These are phyloP conservation scores for Fusarium incarnatum DNA, from an alignment of 2,329 filamentous ascomycete species.

Conservation along the genomic window DNA sequence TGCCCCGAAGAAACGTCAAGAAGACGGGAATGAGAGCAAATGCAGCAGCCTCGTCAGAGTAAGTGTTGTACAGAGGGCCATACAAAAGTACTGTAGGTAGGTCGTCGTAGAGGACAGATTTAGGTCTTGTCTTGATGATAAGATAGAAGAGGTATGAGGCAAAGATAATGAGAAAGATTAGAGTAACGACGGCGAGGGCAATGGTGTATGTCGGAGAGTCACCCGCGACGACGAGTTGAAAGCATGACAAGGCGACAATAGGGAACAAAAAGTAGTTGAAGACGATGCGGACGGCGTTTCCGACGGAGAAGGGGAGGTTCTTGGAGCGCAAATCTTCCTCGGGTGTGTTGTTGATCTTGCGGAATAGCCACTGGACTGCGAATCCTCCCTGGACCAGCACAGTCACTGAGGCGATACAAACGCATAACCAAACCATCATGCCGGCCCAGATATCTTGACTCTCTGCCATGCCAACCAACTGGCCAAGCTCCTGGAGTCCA, in stretches of 20 bases:
- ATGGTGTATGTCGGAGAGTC: slow-evolving; percentile 77
- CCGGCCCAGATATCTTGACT: slow-evolving; percentile 90
- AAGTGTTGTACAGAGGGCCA: slow-evolving; percentile 96
- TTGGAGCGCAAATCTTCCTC: slow-evolving; percentile 92
- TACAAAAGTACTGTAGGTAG: slow-evolving; percentile 89
- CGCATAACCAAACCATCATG: slow-evolving; percentile 90
- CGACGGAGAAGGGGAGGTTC: slow-evolving; percentile 87
- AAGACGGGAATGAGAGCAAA: slow-evolving; percentile 90
- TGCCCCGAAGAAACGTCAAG: slow-evolving; percentile 85
- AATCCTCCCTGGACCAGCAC: slow-evolving; percentile 82
- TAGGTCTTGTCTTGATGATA: slow-evolving; percentile 83
- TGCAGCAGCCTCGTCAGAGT: slow-evolving; percentile 89
- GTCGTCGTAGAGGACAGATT: slow-evolving; percentile 92
- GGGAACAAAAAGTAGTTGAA: slow-evolving; percentile 95
- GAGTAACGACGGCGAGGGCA: slow-evolving; percentile 78
- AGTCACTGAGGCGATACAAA: slow-evolving; percentile 76
- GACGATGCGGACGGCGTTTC: slow-evolving; percentile 84
- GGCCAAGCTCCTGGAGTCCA: slow-evolving; percentile 81
- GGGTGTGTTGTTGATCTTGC: slow-evolving; percentile 74
- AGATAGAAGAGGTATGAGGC: slow-evolving; percentile 83
- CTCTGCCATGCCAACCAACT: slow-evolving; percentile 82
- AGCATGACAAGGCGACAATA: slow-evolving; percentile 86
- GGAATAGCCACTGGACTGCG: slow-evolving; percentile 78
- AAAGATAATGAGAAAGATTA: slow-evolving; percentile 78
- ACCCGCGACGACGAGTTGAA: slow-evolving; percentile 83